These are phyloP conservation scores for Colletotrichum australisinense DNA, from an alignment of 2,329 filamentous ascomycete species.

Conservation along the genomic window DNA sequence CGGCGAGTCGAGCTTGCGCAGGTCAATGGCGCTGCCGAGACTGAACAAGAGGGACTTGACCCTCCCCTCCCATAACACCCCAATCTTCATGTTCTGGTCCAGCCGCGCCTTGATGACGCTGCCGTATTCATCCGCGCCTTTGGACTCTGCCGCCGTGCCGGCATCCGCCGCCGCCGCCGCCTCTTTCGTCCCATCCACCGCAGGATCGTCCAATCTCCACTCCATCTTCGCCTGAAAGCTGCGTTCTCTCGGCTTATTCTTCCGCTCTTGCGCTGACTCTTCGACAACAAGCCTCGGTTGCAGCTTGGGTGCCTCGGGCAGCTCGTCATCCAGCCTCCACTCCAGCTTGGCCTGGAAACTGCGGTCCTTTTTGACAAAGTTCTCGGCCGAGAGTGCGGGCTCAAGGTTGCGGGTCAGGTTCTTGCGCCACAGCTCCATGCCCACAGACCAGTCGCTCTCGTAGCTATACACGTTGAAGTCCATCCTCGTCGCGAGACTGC, in stretches of 20 bases:
- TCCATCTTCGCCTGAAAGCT: constrained; percentile 67
- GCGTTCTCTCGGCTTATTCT: constrained; percentile 46
- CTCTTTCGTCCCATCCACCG: constrained; percentile 40
- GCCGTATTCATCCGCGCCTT: constrained; percentile 74
- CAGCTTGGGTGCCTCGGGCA: constrained; percentile 37
- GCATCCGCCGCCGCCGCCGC: constrained; percentile 8
- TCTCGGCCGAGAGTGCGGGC: constrained; percentile 34
- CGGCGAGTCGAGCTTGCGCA: constrained; percentile 79
- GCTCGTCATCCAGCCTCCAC: constrained; percentile 55
- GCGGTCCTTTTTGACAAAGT: constrained; percentile 45
- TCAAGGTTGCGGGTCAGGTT: constrained; percentile 38
- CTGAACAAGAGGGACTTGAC: constrained; percentile 94
- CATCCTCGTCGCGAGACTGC: constrained; percentile 89
- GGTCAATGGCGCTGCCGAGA: constrained; percentile 86
- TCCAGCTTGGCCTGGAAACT: constrained; percentile 63
- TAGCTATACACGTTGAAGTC: constrained; percentile 99
- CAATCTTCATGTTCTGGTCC: constrained; percentile 88
- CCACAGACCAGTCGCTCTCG: constrained; percentile 92
- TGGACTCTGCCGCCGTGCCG: constrained; percentile 37
- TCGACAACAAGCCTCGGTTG: neutral
- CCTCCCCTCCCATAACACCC: constrained; percentile 91
- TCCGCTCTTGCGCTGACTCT: neutral
- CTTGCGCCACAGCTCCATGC: constrained; percentile 91
- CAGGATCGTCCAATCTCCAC: constrained; percentile 55
- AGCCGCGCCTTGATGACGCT: constrained; percentile 91